phyloP scores from a whole-genome alignment of 2,329 filamentous ascomycete genomes.

The Tolypocladium guangdongense region DNA sequence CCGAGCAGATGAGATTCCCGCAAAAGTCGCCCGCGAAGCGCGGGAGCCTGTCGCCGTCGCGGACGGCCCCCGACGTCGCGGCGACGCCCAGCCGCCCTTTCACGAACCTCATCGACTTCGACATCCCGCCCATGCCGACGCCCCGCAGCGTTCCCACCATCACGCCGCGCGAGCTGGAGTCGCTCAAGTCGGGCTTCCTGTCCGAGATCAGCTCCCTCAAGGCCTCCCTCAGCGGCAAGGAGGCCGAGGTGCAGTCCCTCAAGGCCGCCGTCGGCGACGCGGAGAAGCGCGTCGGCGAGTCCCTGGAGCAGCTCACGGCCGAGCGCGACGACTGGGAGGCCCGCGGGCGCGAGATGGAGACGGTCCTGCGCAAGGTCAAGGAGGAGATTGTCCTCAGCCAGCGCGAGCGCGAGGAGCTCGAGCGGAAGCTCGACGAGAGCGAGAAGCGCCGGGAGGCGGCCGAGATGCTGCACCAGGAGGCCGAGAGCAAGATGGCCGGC shows the following conservation, averaged over 20 bases:
- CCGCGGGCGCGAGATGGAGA: conserved; percentile 76
- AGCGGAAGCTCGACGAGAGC: conserved; percentile 63
- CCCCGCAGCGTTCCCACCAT: conserved; percentile 85
- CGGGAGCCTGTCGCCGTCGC: conserved; percentile 18
- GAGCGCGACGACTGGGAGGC: conserved; percentile 79
- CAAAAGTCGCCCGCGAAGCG: conserved; percentile 37
- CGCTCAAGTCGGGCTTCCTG: conserved; percentile 78
- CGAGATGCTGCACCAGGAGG: conserved; percentile 65
- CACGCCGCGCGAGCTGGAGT: conserved; percentile 85
- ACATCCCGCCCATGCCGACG: conserved; percentile 87
- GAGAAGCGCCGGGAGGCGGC: conserved; percentile 65
- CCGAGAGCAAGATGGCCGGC: conserved; percentile 63
- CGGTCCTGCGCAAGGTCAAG: conserved; percentile 66
- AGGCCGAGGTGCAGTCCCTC: conserved; percentile 79
- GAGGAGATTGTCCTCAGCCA: conserved; percentile 71
- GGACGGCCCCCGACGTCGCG: conserved; percentile 16
- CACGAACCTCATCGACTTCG: conserved; percentile 60
- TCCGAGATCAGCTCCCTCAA: conserved; percentile 93
- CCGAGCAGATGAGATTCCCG: conserved; percentile 52
- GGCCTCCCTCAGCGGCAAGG: conserved; percentile 82
- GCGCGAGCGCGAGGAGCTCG: conserved; percentile 69
- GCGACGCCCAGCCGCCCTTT: conserved; percentile 43
- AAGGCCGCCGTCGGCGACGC: conserved; percentile 84
- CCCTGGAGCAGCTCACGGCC: conserved; percentile 61
- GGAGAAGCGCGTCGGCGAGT: conserved; percentile 82